Evolutionary conservation across 2,329 filamentous ascomycete genomes (phyloP), one percentile per base, ranked within the genome.

Genomic region (Westerdykella aurantiaca): DNA sequence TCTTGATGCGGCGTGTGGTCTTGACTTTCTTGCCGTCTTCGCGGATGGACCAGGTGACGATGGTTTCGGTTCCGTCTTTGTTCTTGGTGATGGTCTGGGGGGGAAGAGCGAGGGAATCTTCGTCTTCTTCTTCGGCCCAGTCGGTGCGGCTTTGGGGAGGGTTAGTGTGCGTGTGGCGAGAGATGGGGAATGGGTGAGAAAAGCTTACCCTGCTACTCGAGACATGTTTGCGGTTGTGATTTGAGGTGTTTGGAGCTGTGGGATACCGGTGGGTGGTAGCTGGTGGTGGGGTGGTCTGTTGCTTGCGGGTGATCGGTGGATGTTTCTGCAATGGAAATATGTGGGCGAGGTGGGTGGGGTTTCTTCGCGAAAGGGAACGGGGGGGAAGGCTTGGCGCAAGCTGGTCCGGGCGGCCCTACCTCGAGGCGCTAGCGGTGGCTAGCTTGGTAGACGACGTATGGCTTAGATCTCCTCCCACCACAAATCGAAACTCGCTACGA

Each of bases 31-130:
- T 90, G 71, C 87, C 87, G 51, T 91, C 81, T 57, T 98, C 93
- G 75, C 95, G 91, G 75, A 88, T 82, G 61, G 83, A 81, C 76
- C 88, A 95, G 51, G 86, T 87, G 64, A 95, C 84, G 59, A 93
- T 86, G 38, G 94, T 98, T 75, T 96, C 95, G 61, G 88, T 95
- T 68, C 94, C 93, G 71, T 98, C 93, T 75, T 96, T 95, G 82
- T 98, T 97, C 69, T 85, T 85, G 69, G 88, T 91, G 59, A 91
- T 86, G 74, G 93, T 85, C 57, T 87, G 83, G 57, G 86, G 80
- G 48, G 93, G 93, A 60, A 98, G 86, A 57, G 80, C 75, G 74
- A 86, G 81, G 72, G 93, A 86, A 72, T 88, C 85, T 64, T 91
- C 87, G 68, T 95, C 89, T 58, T 84, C 81, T 73, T 96, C 91